Evolutionary conservation across 2,329 filamentous ascomycete genomes (phyloP).

Genomic region (Botrytis medusae): DNA sequence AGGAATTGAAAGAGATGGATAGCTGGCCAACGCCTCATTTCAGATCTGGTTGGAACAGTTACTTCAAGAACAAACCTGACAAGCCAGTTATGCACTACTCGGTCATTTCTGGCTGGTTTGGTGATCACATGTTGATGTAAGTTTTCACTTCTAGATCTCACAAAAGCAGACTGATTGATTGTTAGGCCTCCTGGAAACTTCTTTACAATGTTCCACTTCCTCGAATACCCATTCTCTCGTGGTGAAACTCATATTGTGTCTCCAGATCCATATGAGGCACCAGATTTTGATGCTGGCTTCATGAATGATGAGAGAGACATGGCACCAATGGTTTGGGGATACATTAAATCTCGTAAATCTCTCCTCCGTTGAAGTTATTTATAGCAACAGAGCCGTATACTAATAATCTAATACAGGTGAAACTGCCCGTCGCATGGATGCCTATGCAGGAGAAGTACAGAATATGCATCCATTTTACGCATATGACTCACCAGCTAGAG

Average conservation of each 20-base stretch:
- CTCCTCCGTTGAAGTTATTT: slow-evolving; percentile 42
- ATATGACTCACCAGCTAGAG: slow-evolving; percentile 67
- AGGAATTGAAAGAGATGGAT: slow-evolving; percentile 54
- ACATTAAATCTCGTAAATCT: slow-evolving; percentile 55
- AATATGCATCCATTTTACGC: slow-evolving; percentile 69
- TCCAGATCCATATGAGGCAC: slow-evolving; percentile 66
- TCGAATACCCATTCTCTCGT: slow-evolving; percentile 60
- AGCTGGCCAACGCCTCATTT: slow-evolving; percentile 73
- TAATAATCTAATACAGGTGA: slow-evolving; percentile 50
- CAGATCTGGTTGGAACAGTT: slow-evolving; percentile 72
- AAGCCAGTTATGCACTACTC: slow-evolving; percentile 87
- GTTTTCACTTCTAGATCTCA: slow-evolving; percentile 24
- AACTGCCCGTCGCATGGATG: slow-evolving; percentile 55
- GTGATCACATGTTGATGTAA: slow-evolving; percentile 60
- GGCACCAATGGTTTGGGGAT: slow-evolving; percentile 77
- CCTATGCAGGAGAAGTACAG: slow-evolving; percentile 50
- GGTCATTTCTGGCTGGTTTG: slow-evolving; percentile 65
- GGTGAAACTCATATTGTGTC: slow-evolving; percentile 60
- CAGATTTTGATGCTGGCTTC: slow-evolving; percentile 79
- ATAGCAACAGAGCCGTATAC: not conserved
- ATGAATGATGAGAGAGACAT: slow-evolving; percentile 86
- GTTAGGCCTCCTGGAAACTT: slow-evolving; percentile 49
- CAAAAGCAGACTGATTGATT: slow-evolving; percentile 43
- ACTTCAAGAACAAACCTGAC: slow-evolving; percentile 82
- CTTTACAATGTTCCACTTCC: slow-evolving; percentile 54